A percentile compares a stretch with the other conserved stretches of the same genome.
phyloP scores from a whole-genome alignment of 192 early-diverging fungal species.

The Coemansia sp. region DNA sequence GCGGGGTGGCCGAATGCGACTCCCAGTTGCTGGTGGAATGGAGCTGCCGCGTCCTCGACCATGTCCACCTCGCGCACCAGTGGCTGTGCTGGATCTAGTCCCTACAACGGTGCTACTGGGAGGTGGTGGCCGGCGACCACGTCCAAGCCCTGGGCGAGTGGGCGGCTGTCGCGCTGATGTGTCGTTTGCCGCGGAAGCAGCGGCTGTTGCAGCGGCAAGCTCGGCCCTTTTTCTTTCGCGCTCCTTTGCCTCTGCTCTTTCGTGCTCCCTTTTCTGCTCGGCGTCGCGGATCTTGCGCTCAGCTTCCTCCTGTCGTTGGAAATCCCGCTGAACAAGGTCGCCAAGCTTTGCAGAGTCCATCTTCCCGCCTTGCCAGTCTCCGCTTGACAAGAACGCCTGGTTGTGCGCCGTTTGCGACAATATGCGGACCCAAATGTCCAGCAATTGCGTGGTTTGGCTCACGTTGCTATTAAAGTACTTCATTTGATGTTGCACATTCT shows the following conservation, averaged over 20 bases:
- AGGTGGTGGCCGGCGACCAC: conserved; percentile 14
- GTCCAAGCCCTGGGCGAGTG: conserved; percentile 10
- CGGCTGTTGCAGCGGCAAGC: conserved; percentile 6
- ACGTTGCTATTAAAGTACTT: conserved; percentile 59
- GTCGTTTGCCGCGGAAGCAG: not conserved
- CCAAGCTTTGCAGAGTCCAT: conserved; percentile 35
- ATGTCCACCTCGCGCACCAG: conserved; percentile 7
- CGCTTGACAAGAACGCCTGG: conserved; percentile 51
- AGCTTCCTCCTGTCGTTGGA: conserved; percentile 29
- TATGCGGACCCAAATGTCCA: conserved; percentile 57
- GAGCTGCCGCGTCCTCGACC: conserved; percentile 22
- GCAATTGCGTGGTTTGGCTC: conserved; percentile 56
- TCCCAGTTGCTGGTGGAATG: conserved; percentile 16
- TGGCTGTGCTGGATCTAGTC: not conserved
- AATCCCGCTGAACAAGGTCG: conserved; percentile 30
- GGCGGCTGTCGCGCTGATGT: conserved; percentile 7
- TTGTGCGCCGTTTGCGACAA: conserved; percentile 59
- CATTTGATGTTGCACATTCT: conserved; percentile 46
- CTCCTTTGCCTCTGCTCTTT: conserved; percentile 33
- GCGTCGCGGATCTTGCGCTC: conserved; percentile 21
- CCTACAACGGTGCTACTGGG: conserved; percentile 7
- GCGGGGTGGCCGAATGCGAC: conserved; percentile 34
- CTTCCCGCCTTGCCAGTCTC: conserved; percentile 52
- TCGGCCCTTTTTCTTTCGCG: conserved; percentile 32
- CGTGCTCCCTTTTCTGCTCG: conserved; percentile 12